phyloP scores from a whole-genome alignment of 768 basidiomycete genomes.

The Mycena amicta region DNA sequence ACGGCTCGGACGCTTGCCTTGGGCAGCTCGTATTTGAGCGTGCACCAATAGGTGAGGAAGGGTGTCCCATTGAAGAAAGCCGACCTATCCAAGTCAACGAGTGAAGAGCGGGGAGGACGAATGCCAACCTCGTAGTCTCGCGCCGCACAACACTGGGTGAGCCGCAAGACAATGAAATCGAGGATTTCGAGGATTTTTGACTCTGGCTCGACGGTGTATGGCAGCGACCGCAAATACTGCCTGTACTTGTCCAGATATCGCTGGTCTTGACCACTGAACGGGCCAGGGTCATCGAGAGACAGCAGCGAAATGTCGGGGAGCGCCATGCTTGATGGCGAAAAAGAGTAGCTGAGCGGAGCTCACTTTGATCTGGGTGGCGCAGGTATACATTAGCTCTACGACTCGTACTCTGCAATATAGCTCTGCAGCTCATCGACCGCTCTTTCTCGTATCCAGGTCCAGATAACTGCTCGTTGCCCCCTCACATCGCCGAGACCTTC shows the following conservation, averaged over 20 bases:
- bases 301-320: constrained; percentile 53
- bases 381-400: no score
- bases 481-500: constrained; percentile 78
- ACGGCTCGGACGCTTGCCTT: constrained; percentile 34
- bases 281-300: constrained; percentile 39
- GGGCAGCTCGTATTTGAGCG: constrained; percentile 86
- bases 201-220: constrained; percentile 77
- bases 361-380: no score
- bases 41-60: constrained; percentile 77
- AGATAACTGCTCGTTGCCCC: constrained; percentile 70
- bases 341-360: no score
- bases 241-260: constrained; percentile 60
- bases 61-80: constrained; percentile 78
- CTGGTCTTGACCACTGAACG: constrained; percentile 36
- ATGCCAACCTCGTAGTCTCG: constrained; percentile 72
- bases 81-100: constrained; percentile 30
- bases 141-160: constrained; percentile 75
- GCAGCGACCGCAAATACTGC: constrained; percentile 64
- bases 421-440: constrained; percentile 75
- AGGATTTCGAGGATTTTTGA: constrained; percentile 77
- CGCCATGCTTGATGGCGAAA: constrained; percentile 26
- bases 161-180: constrained; percentile 68
- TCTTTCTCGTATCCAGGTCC: constrained; percentile 74
- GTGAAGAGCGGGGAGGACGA: neutral
- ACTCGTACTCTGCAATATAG: neutral